phyloP scores from a whole-genome alignment of 1,139 yeast genomes.

The Zygosaccharomyces sapae region DNA sequence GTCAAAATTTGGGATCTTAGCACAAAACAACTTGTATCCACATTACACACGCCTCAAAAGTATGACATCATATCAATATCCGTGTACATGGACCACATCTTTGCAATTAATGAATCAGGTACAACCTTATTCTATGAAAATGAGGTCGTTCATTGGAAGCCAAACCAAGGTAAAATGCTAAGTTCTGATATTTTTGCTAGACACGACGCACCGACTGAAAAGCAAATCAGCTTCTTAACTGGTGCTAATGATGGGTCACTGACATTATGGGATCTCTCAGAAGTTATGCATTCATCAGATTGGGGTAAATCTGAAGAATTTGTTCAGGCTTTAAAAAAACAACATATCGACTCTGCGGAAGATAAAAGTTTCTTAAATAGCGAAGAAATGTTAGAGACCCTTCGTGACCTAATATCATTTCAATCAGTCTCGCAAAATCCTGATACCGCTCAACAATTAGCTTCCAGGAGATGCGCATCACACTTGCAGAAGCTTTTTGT shows the following conservation, averaged over 20 bases:
- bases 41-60: constrained; percentile 45
- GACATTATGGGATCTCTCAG: constrained; percentile 50
- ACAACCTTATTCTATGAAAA: constrained; percentile 50
- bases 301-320: constrained; percentile 2
- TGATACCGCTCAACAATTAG: constrained; percentile 54
- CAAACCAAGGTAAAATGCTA: constrained; percentile 40
- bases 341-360: neutral
- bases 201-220: constrained; percentile 18
- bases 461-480: constrained; percentile 83
- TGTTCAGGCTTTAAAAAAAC: constrained; percentile 1
- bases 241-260: constrained; percentile 62
- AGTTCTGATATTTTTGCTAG: constrained; percentile 35
- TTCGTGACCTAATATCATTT: constrained; percentile 60
- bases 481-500: constrained; percentile 60
- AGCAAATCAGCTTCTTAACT: constrained; percentile 41
- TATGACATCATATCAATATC: constrained; percentile 52
- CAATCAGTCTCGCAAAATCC: constrained; percentile 76
- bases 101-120: constrained; percentile 41
- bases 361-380: constrained; percentile 38
- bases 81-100: constrained; percentile 40
- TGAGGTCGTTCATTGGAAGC: constrained; percentile 38
- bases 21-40: constrained; percentile 66
- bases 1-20: constrained; percentile 81
- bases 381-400: constrained; percentile 59
- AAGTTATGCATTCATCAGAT: constrained; percentile 4